Evolutionary conservation across 257 asterid species (phyloP).

Genomic region (Nemophila menziesii): DNA sequence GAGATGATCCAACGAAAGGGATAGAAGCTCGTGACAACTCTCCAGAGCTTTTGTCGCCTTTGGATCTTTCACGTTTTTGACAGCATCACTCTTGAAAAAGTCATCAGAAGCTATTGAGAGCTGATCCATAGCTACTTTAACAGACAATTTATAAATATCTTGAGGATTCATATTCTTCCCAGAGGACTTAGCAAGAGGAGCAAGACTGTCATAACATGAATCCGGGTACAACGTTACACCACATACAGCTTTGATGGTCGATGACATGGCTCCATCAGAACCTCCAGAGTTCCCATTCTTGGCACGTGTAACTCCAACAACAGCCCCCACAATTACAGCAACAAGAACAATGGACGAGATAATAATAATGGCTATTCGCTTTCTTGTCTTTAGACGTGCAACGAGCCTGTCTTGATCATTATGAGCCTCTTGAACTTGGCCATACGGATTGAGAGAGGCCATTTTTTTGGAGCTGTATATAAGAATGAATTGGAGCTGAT

Average conservation of each 20-base stretch:
- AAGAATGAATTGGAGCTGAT: neutral
- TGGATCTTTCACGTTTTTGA: slow-evolving; percentile 24
- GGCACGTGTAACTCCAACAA: neutral
- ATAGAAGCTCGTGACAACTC: slow-evolving; percentile 39
- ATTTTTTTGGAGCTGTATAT: neutral
- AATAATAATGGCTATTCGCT: slow-evolving; percentile 29
- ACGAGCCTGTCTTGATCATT: slow-evolving; percentile 40
- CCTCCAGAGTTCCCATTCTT: neutral
- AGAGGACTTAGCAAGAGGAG: slow-evolving; percentile 23
- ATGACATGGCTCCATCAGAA: neutral
- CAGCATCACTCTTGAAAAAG: slow-evolving; percentile 14
- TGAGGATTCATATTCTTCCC: slow-evolving; percentile 28
- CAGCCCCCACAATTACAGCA: slow-evolving; percentile 1
- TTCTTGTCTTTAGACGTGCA: slow-evolving; percentile 30
- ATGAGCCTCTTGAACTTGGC: slow-evolving; percentile 38
- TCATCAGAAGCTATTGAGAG: slow-evolving; percentile 31
- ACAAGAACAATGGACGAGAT: slow-evolving; percentile 5
- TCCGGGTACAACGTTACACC: slow-evolving; percentile 35
- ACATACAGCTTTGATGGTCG: slow-evolving; percentile 32
- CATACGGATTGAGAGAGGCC: slow-evolving; percentile 27
- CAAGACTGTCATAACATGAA: slow-evolving; percentile 39
- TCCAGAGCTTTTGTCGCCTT: slow-evolving; percentile 27
- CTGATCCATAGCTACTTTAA: slow-evolving; percentile 39
- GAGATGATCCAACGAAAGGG: slow-evolving; percentile 51
- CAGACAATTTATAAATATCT: slow-evolving; percentile 30